Conservation (phyloP, 1,284 basidiomycete species). For the Serendipita sp. region DNA sequence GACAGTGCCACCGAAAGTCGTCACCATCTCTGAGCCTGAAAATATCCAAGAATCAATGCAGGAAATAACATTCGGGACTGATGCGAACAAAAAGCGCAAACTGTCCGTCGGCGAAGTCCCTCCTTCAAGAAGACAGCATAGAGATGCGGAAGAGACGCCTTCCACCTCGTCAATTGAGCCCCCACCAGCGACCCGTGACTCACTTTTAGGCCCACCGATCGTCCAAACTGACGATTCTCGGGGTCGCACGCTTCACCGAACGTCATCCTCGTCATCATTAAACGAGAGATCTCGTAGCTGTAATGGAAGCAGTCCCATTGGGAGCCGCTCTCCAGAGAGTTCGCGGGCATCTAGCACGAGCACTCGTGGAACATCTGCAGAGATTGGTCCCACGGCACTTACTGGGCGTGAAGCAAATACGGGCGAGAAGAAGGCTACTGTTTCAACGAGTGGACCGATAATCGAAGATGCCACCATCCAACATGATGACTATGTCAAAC, state of each 20-base stretch:
- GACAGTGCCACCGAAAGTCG: not conserved
- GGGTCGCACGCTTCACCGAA: not conserved
- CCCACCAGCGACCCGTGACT: not conserved
- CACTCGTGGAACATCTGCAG: not conserved
- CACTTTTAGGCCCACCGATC: not conserved
- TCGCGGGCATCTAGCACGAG: not conserved
- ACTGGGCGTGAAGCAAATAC: not conserved
- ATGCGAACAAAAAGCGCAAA: conserved; percentile 5
- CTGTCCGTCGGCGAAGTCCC: not conserved
- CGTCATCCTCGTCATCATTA: not conserved
- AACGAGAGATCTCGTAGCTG: conserved; percentile 1
- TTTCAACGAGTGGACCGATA: not conserved
- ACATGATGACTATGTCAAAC: not conserved
- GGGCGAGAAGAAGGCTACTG: not conserved
- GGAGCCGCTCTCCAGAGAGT: not conserved
- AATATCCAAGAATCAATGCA: not conserved
- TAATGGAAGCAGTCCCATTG: not conserved
- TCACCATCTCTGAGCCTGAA: not conserved
- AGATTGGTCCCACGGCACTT: not conserved
- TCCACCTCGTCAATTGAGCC: not conserved
- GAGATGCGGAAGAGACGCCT: not conserved
- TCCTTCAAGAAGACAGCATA: not conserved
- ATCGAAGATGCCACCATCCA: not conserved
- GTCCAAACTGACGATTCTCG: not conserved
- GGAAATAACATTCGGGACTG: not conserved